phyloP scores from a whole-genome alignment of 2,329 filamentous ascomycete species.

The Penicillium sp. region DNA sequence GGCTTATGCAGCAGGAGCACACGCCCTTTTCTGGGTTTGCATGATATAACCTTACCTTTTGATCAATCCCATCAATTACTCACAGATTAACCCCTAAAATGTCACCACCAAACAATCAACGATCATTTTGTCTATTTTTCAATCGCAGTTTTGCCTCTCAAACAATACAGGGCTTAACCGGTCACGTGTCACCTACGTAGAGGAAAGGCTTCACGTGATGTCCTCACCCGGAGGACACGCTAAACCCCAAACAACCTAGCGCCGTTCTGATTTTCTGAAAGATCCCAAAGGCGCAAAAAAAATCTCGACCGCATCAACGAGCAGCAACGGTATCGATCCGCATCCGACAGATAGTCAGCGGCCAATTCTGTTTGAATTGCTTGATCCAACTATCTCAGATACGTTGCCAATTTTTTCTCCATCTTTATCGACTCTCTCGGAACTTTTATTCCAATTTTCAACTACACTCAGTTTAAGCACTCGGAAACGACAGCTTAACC shows the following conservation, averaged over 20 bases:
- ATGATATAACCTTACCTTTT: background rate
- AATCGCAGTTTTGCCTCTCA: background rate
- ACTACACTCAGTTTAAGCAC: conserved; percentile 22
- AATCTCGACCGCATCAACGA: conserved; percentile 43
- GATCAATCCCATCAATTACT: background rate
- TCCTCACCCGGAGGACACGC: conserved; percentile 23
- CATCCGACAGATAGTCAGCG: conserved; percentile 29
- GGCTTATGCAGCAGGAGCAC: background rate
- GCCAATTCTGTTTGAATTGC: conserved; percentile 27
- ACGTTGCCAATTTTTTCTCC: conserved; percentile 13
- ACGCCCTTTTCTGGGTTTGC: background rate
- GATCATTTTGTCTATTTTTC: background rate
- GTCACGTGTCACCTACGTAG: conserved; percentile 33
- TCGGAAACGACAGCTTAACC: conserved; percentile 24
- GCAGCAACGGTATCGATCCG: conserved; percentile 38
- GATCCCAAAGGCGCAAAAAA: conserved; percentile 41
- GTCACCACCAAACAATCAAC: background rate
- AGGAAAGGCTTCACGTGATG: conserved; percentile 22
- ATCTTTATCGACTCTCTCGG: conserved; percentile 17
- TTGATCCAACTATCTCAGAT: conserved; percentile 20
- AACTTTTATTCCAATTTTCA: conserved; percentile 14
- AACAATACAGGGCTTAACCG: conserved; percentile 22
- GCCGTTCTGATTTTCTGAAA: conserved; percentile 41
- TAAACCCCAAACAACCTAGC: conserved; percentile 32
- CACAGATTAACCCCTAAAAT: too few relatives aligned